Evolutionary conservation across 1,284 basidiomycete species (phyloP).

Genomic region (Trichosporon coremiiforme): DNA sequence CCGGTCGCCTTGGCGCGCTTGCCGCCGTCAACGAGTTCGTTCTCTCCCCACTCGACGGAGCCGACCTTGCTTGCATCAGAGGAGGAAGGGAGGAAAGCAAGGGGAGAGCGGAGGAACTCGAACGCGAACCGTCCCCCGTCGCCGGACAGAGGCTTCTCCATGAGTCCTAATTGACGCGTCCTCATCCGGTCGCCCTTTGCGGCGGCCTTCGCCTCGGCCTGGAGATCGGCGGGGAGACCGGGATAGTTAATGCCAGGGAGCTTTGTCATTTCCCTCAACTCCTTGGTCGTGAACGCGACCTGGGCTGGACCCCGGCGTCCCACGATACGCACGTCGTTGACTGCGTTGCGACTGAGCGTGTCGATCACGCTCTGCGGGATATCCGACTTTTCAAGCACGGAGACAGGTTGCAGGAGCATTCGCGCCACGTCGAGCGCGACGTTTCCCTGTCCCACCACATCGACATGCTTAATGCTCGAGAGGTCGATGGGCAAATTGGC

Average conservation of each 20-base stretch:
- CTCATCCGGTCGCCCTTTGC: constrained; percentile 57
- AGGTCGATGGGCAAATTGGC: constrained; percentile 60
- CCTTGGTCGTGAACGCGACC: constrained; percentile 91
- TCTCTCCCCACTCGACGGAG: constrained; percentile 48
- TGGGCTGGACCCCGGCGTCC: constrained; percentile 85
- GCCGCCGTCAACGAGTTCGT: constrained; percentile 41
- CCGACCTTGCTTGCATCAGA: constrained; percentile 49
- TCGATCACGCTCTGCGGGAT: constrained; percentile 76
- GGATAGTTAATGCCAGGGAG: constrained; percentile 65
- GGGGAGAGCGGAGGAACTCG: constrained; percentile 76
- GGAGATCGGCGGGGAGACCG: constrained; percentile 45
- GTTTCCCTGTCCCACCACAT: constrained; percentile 92
- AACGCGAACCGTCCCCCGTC: constrained; percentile 65
- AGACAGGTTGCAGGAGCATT: constrained; percentile 73
- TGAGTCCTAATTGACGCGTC: constrained; percentile 59
- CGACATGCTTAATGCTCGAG: constrained; percentile 67
- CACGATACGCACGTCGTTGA: constrained; percentile 79
- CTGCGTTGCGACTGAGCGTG: constrained; percentile 60
- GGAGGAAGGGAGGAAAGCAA: constrained; percentile 57
- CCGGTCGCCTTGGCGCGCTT: constrained; percentile 64
- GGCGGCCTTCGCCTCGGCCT: constrained; percentile 51
- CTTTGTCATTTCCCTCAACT: constrained; percentile 84
- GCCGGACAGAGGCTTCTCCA: constrained; percentile 46
- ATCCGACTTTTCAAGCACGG: constrained; percentile 72
- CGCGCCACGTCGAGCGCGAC: constrained; percentile 92